phyloP scores from a whole-genome alignment of 1,284 basidiomycete genomes.

The Somion occarium region DNA sequence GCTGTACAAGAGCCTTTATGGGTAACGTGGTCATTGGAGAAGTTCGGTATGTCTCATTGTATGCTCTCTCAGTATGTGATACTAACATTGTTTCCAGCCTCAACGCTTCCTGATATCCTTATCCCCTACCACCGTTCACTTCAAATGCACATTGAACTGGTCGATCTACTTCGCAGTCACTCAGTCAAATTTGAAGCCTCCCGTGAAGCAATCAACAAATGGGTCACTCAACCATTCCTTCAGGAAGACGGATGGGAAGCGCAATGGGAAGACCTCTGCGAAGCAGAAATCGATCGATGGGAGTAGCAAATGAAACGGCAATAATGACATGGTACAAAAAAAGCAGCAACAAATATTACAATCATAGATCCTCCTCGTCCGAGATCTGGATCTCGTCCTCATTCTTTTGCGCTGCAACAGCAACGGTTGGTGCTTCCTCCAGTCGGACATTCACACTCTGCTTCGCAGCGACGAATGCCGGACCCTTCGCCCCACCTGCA shows the following conservation, averaged over 20 bases:
- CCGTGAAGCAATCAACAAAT: conserved; percentile 50
- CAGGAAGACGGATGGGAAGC: conserved; percentile 64
- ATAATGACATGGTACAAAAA: conserved; percentile 7
- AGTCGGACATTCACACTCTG: conserved; percentile 20
- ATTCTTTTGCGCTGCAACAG: conserved; percentile 42
- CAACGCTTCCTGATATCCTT: conserved; percentile 50
- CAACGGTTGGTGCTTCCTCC: conserved; percentile 17
- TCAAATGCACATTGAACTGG: conserved; percentile 48
- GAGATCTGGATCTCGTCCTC: conserved; percentile 82
- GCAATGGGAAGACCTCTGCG: conserved; percentile 72
- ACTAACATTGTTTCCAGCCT: conserved; percentile 35
- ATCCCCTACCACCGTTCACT: conserved; percentile 67
- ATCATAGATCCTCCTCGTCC: conserved; percentile 64
- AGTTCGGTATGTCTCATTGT: conserved; percentile 50
- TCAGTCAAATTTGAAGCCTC: conserved; percentile 64
- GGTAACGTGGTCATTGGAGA: conserved; percentile 75
- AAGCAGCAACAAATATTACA: conserved; percentile 13
- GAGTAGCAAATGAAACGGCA: conserved; percentile 22
- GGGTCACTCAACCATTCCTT: conserved; percentile 62
- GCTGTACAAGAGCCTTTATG: conserved; percentile 73
- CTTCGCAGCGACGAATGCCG: conserved; percentile 34
- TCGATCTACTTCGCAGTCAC: conserved; percentile 57
- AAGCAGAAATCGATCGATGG: conserved; percentile 70
- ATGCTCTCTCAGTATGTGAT: not conserved
- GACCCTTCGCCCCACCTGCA: conserved; percentile 28